A percentile compares a stretch with the other conserved stretches of the same genome.
Conservation (phyloP, 768 basidiomycete genomes). For the Boletales sp. region DNA sequence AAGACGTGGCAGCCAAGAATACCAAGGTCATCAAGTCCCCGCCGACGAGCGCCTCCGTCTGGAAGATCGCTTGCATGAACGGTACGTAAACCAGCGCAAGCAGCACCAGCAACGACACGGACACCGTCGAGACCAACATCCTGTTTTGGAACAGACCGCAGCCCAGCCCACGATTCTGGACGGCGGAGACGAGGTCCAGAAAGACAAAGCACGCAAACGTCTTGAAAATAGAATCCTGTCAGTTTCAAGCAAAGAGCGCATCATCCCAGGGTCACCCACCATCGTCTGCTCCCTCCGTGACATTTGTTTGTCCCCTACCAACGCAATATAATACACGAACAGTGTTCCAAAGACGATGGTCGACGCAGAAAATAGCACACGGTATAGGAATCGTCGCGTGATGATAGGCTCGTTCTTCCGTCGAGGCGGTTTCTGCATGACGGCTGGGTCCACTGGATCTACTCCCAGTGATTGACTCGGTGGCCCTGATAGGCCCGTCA, state of each 20-base stretch:
- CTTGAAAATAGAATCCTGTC: constrained; percentile 38
- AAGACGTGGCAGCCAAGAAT: constrained; percentile 59
- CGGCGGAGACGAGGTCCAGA: constrained; percentile 91
- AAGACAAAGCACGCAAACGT: constrained; percentile 97
- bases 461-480: constrained; percentile 96
- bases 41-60: constrained; percentile 75
- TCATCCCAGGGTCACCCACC: constrained; percentile 47
- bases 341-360: constrained; percentile 89
- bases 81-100: constrained; percentile 87
- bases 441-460: constrained; percentile 89
- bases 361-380: constrained; percentile 90
- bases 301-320: constrained; percentile 74
- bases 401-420: constrained; percentile 91
- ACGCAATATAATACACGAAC: constrained; percentile 80
- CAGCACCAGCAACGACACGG: constrained; percentile 80
- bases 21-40: constrained; percentile 73
- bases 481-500: constrained; percentile 52
- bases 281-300: constrained; percentile 92
- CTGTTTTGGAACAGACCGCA: constrained; percentile 82
- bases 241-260: neutral
- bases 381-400: constrained; percentile 61
- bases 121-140: constrained; percentile 88
- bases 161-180: constrained; percentile 90
- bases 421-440: constrained; percentile 92
- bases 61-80: constrained; percentile 88